Conservation (phyloP, 202 grass and related monocot species). For the Brachypodium distachyon region DNA sequence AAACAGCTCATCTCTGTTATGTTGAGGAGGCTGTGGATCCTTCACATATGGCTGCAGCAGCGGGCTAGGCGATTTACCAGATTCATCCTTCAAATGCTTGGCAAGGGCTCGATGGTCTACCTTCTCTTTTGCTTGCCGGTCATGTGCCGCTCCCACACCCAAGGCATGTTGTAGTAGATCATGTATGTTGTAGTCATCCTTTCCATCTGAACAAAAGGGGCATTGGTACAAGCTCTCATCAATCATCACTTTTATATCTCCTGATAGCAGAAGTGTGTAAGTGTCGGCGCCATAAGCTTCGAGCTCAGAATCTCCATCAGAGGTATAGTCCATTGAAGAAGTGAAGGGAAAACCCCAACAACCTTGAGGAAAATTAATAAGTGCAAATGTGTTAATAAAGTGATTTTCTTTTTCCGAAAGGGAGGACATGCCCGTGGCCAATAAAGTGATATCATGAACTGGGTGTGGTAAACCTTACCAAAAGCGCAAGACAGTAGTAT, state of each 20-base stretch:
- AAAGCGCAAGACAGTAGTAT: neutral
- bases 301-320: slow-evolving; percentile 33
- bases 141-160: slow-evolving; percentile 33
- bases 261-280: slow-evolving; percentile 28
- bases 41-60: neutral
- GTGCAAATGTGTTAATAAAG: neutral
- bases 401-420: too few relatives aligned
- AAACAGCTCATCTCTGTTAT: slow-evolving; percentile 51
- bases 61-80: neutral
- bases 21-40: slow-evolving; percentile 10
- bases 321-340: slow-evolving; percentile 34
- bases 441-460: neutral
- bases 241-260: slow-evolving; percentile 26
- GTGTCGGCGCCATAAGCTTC: slow-evolving; percentile 19
- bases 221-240: slow-evolving; percentile 34
- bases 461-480: neutral
- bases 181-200: slow-evolving; percentile 25
- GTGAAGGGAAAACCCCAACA: neutral
- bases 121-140: slow-evolving; percentile 41
- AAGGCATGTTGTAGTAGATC: slow-evolving; percentile 69
- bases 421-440: too few relatives aligned
- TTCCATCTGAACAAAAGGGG: slow-evolving; percentile 63
- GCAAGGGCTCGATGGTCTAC: slow-evolving; percentile 52
- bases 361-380: neutral
- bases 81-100: slow-evolving; percentile 52